phyloP scores from a whole-genome alignment of 2,329 filamentous ascomycete species.

The Raffaelea albimanens region DNA sequence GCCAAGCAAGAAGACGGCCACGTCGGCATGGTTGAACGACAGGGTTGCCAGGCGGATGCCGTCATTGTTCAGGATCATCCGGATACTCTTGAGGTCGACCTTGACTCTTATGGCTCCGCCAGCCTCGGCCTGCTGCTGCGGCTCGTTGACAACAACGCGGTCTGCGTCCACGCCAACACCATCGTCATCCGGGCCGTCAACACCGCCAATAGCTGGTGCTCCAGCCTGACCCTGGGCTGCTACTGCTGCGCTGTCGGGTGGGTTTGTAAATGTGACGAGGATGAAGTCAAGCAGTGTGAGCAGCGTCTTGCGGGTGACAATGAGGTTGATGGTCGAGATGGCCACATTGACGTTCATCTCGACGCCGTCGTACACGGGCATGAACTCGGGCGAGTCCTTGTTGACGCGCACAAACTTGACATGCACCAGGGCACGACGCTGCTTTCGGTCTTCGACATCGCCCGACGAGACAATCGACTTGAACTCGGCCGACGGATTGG shows the following conservation, averaged over 20 bases:
- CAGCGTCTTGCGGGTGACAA: slow-evolving; percentile 87
- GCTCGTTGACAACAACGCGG: background rate
- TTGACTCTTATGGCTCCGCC: slow-evolving; percentile 84
- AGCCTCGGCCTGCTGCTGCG: slow-evolving; percentile 21
- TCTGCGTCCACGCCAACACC: background rate
- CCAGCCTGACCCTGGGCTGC: slow-evolving; percentile 21
- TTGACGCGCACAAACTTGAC: slow-evolving; percentile 89
- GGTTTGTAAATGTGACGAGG: slow-evolving; percentile 73
- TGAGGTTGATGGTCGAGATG: slow-evolving; percentile 90
- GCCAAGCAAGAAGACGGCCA: slow-evolving; percentile 78
- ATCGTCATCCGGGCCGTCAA: background rate
- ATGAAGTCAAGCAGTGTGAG: slow-evolving; percentile 91
- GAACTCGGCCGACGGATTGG: slow-evolving; percentile 80
- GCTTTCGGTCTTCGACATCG: slow-evolving; percentile 59
- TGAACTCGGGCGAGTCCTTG: slow-evolving; percentile 83
- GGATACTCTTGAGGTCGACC: slow-evolving; percentile 85
- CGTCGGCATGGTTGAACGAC: slow-evolving; percentile 84
- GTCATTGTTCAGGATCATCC: slow-evolving; percentile 93
- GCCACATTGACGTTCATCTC: slow-evolving; percentile 86
- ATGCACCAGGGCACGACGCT: slow-evolving; percentile 73
- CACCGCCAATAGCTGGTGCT: slow-evolving; percentile 25
- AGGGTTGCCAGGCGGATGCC: slow-evolving; percentile 89
- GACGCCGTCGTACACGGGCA: slow-evolving; percentile 83
- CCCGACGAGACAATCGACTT: slow-evolving; percentile 93
- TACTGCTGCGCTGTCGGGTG: slow-evolving; percentile 38